Percentiles rank a stretch among this genome's conserved stretches.
phyloP scores from a whole-genome alignment of 371 early-diverging fungal species.

The Chytridium lagenaria region DNA sequence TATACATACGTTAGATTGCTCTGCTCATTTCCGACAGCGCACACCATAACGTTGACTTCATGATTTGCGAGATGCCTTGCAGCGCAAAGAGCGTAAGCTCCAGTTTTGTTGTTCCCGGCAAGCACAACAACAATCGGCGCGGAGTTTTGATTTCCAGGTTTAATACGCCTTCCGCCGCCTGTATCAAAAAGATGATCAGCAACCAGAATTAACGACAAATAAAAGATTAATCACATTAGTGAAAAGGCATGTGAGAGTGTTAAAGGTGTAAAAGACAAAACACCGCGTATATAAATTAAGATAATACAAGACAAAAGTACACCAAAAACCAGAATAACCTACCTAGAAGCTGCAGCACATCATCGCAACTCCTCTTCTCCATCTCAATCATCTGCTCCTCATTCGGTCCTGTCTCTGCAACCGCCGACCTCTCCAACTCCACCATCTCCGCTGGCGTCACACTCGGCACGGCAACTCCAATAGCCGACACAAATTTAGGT shows the following conservation, averaged over 20 bases:
- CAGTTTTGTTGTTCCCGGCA: conserved; percentile 74
- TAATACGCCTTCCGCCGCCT: conserved; percentile 72
- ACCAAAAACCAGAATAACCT: conserved; percentile 12
- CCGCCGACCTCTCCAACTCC: conserved; percentile 64
- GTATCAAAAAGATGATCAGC: conserved; percentile 16
- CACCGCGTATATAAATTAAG: conserved; percentile 14
- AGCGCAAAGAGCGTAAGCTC: conserved; percentile 72
- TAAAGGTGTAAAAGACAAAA: too few species aligned
- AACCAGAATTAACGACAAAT: not conserved
- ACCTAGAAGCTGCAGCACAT: conserved; percentile 69
- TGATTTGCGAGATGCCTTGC: conserved; percentile 78
- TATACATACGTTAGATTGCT: conserved; percentile 37
- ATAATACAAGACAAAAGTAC: too few species aligned
- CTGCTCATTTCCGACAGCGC: conserved; percentile 58
- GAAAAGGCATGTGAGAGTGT: too few species aligned
- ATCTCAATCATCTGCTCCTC: conserved; percentile 78
- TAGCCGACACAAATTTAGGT: conserved; percentile 27
- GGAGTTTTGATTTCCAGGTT: conserved; percentile 71
- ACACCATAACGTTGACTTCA: conserved; percentile 71
- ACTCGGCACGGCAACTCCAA: conserved; percentile 39
- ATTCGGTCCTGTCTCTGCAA: conserved; percentile 66
- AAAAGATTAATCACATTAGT: too few species aligned
- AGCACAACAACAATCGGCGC: conserved; percentile 74
- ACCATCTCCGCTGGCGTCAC: conserved; percentile 69
- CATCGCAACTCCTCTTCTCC: conserved; percentile 78